A percentile compares a stretch with the other conserved stretches of the same genome.
Evolutionary conservation across 352 stramenopile species (phyloP).

Genomic region (Globisporangium megalacanthum): DNA sequence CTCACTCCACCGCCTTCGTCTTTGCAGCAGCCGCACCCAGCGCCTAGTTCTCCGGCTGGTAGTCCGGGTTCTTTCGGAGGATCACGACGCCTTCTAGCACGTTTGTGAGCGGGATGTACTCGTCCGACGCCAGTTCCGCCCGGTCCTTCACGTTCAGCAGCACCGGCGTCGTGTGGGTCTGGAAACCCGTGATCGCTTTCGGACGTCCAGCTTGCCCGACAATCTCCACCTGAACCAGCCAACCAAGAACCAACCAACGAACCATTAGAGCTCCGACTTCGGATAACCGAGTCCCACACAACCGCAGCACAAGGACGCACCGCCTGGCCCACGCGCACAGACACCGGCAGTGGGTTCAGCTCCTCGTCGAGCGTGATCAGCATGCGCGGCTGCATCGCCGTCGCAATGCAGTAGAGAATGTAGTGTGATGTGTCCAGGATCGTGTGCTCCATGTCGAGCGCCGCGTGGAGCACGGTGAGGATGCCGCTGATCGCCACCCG

Average conservation of each 20-base stretch:
- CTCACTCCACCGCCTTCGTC: not conserved
- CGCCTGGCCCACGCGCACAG: slow-evolving; percentile 98
- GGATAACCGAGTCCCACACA: slow-evolving; percentile 2
- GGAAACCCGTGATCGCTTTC: slow-evolving; percentile 99
- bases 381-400: slow-evolving; percentile 98
- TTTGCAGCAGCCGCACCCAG: not conserved
- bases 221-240: slow-evolving; percentile 89
- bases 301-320: slow-evolving; percentile 38
- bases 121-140: slow-evolving; percentile 97
- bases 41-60: slow-evolving; percentile 68
- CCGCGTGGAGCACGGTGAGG: slow-evolving; percentile 94
- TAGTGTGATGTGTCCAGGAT: slow-evolving; percentile 98
- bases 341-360: slow-evolving; percentile 94
- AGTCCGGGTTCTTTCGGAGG: slow-evolving; percentile 96
- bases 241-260: not conserved
- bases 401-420: slow-evolving; percentile 97
- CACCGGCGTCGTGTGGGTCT: slow-evolving; percentile 99
- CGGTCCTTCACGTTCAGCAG: slow-evolving; percentile 97
- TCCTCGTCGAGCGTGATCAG: slow-evolving; percentile 97
- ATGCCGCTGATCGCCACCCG: slow-evolving; percentile 92
- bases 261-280: not conserved
- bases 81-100: slow-evolving; percentile 99
- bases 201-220: slow-evolving; percentile 98
- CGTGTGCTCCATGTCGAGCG: slow-evolving; percentile 97
- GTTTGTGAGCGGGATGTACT: slow-evolving; percentile 94